A percentile compares a stretch with the other conserved stretches of the same genome.
Conservation (phyloP, 1,139 yeast species). For the Blastobotrys serpentis region DNA sequence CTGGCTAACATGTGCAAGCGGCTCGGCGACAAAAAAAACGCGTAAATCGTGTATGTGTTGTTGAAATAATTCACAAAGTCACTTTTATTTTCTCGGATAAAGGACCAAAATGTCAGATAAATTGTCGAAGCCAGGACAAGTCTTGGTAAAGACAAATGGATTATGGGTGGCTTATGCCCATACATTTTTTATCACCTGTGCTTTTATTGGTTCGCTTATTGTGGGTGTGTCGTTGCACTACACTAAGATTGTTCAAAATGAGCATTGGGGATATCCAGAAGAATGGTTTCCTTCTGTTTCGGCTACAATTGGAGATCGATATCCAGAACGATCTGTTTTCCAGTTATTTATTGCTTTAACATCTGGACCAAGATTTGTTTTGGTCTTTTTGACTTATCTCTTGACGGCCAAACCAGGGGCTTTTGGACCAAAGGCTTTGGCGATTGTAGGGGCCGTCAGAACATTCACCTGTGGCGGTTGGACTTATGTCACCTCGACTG, state of each 20-base stretch:
- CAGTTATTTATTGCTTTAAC: conserved; percentile 64
- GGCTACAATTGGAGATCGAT: conserved; percentile 94
- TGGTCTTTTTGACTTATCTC: conserved; percentile 61
- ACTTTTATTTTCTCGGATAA: not conserved
- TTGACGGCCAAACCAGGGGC: conserved; percentile 42
- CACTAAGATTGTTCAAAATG: conserved; percentile 81
- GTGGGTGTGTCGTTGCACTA: conserved; percentile 77
- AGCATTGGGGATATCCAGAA: conserved; percentile 86
- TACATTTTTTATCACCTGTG: conserved; percentile 62
- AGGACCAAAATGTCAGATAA: conserved; percentile 40
- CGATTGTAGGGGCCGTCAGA: conserved; percentile 66
- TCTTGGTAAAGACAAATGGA: conserved; percentile 46
- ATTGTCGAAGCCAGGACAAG: conserved; percentile 23
- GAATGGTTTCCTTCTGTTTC: conserved; percentile 99
- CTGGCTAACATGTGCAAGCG: not conserved
- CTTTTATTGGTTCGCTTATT: conserved; percentile 70
- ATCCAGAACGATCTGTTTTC: conserved; percentile 91
- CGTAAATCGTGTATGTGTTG: not conserved
- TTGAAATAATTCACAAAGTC: not conserved
- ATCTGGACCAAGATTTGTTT: conserved; percentile 70
- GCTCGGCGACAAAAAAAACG: not conserved
- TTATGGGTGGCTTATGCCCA: conserved; percentile 67
- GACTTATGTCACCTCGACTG: conserved; percentile 96
- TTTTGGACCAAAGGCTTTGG: conserved; percentile 43
- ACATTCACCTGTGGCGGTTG: conserved; percentile 97